Percentiles rank a stretch among this genome's conserved stretches.
Evolutionary conservation across 1,284 basidiomycete species (phyloP).

Genomic region (Cryptococcus depauperatus): DNA sequence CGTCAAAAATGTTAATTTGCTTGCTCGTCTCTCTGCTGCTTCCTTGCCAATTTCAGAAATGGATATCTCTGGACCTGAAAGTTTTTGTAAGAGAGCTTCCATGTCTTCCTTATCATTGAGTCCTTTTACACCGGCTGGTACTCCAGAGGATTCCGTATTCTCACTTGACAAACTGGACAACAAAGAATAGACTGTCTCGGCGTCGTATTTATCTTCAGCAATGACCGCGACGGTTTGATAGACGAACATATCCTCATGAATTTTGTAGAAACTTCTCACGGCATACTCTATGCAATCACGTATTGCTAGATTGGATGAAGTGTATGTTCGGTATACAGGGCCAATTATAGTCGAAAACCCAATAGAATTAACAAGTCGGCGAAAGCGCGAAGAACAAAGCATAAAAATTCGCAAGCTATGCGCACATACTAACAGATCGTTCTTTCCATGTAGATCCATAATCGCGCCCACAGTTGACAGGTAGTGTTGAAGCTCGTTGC

Average conservation of each 20-base stretch:
- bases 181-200: conserved; percentile 45
- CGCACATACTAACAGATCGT: conserved; percentile 58
- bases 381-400: conserved; percentile 68
- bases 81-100: conserved; percentile 59
- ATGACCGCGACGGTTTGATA: conserved; percentile 62
- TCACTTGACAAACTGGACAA: conserved; percentile 21
- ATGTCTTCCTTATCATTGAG: conserved; percentile 60
- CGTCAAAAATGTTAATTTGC: conserved; percentile 51
- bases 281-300: conserved; percentile 64
- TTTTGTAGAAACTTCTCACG: conserved; percentile 61
- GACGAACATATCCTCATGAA: conserved; percentile 65
- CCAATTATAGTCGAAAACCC: conserved; percentile 66
- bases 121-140: conserved; percentile 58
- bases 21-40: conserved; percentile 53
- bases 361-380: conserved; percentile 62
- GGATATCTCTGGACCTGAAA: conserved; percentile 37
- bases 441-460: conserved; percentile 58
- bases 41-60: conserved; percentile 55
- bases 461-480: conserved; percentile 63
- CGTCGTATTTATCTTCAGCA: conserved; percentile 52
- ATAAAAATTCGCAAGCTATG: conserved; percentile 60
- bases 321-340: conserved; percentile 59
- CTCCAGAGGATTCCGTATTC: conserved; percentile 18
- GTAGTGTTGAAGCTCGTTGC: conserved; percentile 60
- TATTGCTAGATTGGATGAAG: conserved; percentile 55